Base-by-base conservation (phyloP, 2,329 filamentous ascomycete genomes). In the Stagonosporopsis tanaceti region DNA sequence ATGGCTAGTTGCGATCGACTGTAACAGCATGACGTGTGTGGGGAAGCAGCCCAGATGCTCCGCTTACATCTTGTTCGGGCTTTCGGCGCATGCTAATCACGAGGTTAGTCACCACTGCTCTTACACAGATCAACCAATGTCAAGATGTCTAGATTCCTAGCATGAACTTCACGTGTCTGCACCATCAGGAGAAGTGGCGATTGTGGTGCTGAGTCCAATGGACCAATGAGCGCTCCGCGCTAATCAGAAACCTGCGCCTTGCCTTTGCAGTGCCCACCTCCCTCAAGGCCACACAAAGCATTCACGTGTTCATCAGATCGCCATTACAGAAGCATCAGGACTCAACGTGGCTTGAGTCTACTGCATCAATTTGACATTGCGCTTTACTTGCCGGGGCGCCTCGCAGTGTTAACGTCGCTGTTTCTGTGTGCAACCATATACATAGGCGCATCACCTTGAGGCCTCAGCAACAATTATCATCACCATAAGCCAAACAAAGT, bases 11-110 rank as follows among this genome's bases (percentile, higher is more conserved):
- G 44, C 54, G 51, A 30, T 42, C 22, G 24, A 53, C 22, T 12
- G 20, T 42, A 52, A 52, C 40, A 27, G 34, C 27, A 57, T 40
- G 20, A 52, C 42, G 32, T 60, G 35, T 50, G 46, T 50, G 53
- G 53, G 46, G 40, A 50, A 39, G 37, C 4, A n/a, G 32, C 7
- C 37, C 22, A 44, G 40, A 40, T 46, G 24, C 24, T 27, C 39
- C 20, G 35, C 48, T 52, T 35, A 52, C 48, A 47, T 14, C 42
- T 32, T 9, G 39, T 37, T 50, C 50, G 44, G 32, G 27, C 48
- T 17, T 45, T 57, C 44, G 54, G 54, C 54, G 27, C 34, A 38
- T 44, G n/a, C 25, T 12, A 17, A 39, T 35, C 40, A 25, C 47
- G 40, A 41, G 14, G 12, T 56, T 50, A 50, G 53, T 50, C 46